Conservation (phyloP, 1,284 basidiomycete species). For the Chiua sp. region DNA sequence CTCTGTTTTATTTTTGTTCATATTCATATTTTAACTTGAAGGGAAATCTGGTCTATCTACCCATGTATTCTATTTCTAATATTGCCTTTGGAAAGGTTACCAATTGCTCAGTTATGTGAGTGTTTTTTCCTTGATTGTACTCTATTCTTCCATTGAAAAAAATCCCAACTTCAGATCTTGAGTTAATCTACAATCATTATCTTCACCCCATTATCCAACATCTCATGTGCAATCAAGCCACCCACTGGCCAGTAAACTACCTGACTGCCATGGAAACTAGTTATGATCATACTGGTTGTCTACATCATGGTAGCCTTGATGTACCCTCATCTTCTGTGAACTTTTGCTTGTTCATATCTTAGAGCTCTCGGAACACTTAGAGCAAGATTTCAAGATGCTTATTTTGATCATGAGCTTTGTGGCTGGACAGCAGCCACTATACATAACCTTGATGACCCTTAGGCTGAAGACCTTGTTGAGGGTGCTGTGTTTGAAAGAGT, state of each 20-base stretch:
- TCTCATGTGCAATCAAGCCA: not conserved
- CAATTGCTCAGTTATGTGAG: not conserved
- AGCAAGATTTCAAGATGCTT: constrained; percentile 9
- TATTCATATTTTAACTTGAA: not conserved
- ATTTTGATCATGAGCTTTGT: constrained; percentile 19
- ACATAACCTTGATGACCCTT: constrained; percentile 1
- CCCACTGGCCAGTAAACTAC: not conserved
- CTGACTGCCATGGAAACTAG: not conserved
- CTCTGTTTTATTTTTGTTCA: too few species aligned
- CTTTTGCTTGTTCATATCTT: not conserved
- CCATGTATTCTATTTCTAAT: not conserved
- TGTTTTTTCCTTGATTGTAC: not conserved
- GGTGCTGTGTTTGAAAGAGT: not conserved
- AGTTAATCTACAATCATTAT: not conserved
- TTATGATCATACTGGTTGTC: not conserved
- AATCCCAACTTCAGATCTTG: not conserved
- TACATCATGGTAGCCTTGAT: not conserved
- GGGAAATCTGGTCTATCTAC: not conserved
- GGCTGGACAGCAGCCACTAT: constrained; percentile 11
- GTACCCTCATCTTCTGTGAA: not conserved
- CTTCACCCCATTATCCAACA: not conserved
- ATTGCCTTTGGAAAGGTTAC: not conserved
- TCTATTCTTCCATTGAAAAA: not conserved
- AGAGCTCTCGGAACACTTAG: not conserved
- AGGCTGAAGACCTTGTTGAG: not conserved